A percentile compares a stretch with the other conserved stretches of the same genome.
Conservation (phyloP, 441 rosid species). For the Arabidopsis lyrata region DNA sequence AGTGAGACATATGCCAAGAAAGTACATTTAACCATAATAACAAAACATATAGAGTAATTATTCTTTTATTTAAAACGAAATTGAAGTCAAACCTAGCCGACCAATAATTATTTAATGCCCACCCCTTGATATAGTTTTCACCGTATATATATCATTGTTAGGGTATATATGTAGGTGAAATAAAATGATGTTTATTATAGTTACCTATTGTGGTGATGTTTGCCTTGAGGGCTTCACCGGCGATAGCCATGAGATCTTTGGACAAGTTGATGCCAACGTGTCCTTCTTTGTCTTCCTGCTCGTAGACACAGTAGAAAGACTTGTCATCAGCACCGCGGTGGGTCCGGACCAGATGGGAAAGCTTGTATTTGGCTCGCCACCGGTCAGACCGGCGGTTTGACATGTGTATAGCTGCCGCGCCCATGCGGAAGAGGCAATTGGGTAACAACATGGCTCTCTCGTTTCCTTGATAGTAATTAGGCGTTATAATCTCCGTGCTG, state of each 20-base stretch:
- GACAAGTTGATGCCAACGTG: constrained; percentile 79
- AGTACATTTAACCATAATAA: neutral
- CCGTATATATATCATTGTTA: constrained; percentile 10
- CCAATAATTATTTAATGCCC: neutral
- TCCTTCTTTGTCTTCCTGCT: constrained; percentile 86
- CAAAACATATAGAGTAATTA: neutral
- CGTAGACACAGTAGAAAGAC: constrained; percentile 77
- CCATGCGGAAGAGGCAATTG: constrained; percentile 96
- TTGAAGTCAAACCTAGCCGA: neutral
- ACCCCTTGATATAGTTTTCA: neutral
- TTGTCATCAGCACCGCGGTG: constrained; percentile 89
- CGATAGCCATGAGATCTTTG: constrained; percentile 93
- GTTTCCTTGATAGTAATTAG: constrained; percentile 81
- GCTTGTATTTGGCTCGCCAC: constrained; percentile 75
- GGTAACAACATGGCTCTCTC: constrained; percentile 94
- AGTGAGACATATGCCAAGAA: neutral
- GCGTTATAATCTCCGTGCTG: constrained; percentile 93
- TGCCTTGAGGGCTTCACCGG: constrained; percentile 92
- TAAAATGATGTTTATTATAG: neutral
- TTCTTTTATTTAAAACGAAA: neutral
- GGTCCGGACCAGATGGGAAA: constrained; percentile 85
- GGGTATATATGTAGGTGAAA: neutral
- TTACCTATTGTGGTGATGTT: constrained; percentile 87
- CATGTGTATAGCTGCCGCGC: constrained; percentile 78
- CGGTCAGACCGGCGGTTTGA: constrained; percentile 75